Evolutionary conservation across 306 rosid species (phyloP).

Genomic region (Vigna unguiculata): DNA sequence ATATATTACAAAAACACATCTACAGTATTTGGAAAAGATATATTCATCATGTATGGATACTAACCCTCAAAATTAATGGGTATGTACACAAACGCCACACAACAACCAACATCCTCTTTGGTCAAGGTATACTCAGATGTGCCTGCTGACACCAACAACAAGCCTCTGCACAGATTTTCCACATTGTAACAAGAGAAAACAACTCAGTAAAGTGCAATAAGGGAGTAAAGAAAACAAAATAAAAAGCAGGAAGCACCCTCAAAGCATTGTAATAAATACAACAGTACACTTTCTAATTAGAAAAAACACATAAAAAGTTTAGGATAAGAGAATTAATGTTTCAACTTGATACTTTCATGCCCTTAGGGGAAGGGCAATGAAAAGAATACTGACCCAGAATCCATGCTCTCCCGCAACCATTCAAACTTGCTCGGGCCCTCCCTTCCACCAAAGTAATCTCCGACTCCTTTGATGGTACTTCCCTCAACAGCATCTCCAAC

Average conservation of each 20-base stretch:
- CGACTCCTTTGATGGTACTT: slow-evolving; percentile 76
- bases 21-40: slow-evolving; percentile 35
- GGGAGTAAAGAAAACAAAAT: slow-evolving; percentile 3
- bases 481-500: slow-evolving; percentile 92
- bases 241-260: slow-evolving; percentile 9
- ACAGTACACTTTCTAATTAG: slow-evolving; percentile 34
- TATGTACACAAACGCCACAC: slow-evolving; percentile 75
- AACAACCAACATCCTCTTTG: slow-evolving; percentile 86
- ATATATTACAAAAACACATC: slow-evolving; percentile 32
- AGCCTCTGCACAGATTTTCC: slow-evolving; percentile 60
- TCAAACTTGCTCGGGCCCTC: slow-evolving; percentile 99
- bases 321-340: slow-evolving; percentile 19
- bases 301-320: slow-evolving; percentile 28
- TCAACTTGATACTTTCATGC: slow-evolving; percentile 1
- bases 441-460: slow-evolving; percentile 96
- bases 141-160: slow-evolving; percentile 72
- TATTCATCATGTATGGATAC: slow-evolving; percentile 31
- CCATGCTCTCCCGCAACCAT: slow-evolving; percentile 77
- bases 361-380: slow-evolving; percentile 16
- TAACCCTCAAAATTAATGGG: slow-evolving; percentile 96
- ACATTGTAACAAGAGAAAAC: slow-evolving; percentile 35
- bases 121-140: slow-evolving; percentile 84
- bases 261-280: slow-evolving; percentile 7
- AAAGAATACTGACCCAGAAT: slow-evolving; percentile 74
- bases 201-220: slow-evolving; percentile 33